phyloP scores from a whole-genome alignment of 2,329 filamentous ascomycete species.

The Sphaerulina musiva region DNA sequence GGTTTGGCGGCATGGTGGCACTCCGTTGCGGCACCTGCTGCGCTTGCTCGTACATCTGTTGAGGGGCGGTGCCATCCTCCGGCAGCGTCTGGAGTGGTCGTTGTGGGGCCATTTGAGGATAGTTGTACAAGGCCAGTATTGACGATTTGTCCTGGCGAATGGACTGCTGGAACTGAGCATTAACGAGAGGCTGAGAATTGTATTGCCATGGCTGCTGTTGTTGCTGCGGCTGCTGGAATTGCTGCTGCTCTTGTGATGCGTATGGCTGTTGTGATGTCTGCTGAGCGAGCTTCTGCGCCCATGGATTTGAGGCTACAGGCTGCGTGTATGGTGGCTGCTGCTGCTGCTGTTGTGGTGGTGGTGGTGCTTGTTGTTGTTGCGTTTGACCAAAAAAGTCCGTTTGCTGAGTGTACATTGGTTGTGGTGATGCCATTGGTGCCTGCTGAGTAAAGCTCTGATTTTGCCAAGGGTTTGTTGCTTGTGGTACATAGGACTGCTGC shows the following conservation, averaged over 20 bases:
- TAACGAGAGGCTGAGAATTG: constrained; percentile 13
- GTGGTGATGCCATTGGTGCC: constrained; percentile 24
- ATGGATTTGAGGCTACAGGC: constrained; percentile 16
- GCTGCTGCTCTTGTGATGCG: constrained; percentile 32
- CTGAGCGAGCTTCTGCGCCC: constrained; percentile 16
- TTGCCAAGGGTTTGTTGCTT: constrained; percentile 23
- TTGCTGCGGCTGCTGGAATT: constrained; percentile 22
- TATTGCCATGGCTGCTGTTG: constrained; percentile 33
- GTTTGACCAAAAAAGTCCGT: constrained; percentile 26
- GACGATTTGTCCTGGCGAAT: constrained; percentile 61
- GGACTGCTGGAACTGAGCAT: constrained; percentile 34
- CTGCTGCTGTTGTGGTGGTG: constrained; percentile 4
- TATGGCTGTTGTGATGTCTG: constrained; percentile 14
- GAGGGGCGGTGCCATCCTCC: constrained; percentile 29
- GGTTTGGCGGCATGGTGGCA: constrained; percentile 35
- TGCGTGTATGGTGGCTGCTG: constrained; percentile 15
- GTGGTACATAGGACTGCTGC: constrained; percentile 13
- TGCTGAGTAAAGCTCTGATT: constrained; percentile 32
- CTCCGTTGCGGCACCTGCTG: constrained; percentile 30
- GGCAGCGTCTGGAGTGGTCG: constrained; percentile 33
- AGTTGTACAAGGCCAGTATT: constrained; percentile 69
- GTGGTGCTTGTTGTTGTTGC: constrained; percentile 12
- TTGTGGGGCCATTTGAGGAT: constrained; percentile 49
- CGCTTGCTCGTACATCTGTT: constrained; percentile 11
- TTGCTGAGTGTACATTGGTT: constrained; percentile 25